Evolutionary conservation across 73 alveolate species (phyloP).

Genomic region (Breviolum minutum): DNA sequence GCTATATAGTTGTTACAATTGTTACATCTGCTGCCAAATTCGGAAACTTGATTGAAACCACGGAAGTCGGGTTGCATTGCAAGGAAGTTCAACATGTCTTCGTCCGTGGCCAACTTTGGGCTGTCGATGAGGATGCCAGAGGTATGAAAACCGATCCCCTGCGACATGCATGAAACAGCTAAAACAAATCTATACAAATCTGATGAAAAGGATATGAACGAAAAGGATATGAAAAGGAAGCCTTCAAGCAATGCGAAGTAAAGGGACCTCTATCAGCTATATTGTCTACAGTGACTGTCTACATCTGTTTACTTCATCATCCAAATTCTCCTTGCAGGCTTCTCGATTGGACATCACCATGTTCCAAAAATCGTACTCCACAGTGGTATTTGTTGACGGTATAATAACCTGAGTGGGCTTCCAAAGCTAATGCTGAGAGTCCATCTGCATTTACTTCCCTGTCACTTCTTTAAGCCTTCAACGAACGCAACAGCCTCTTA

Average conservation of each 20-base stretch:
- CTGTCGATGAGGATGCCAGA: conserved; percentile 64
- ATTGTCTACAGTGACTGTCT: neutral
- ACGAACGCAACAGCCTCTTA: too few relatives aligned
- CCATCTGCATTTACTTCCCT: neutral
- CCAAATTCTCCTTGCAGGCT: conserved; percentile 42
- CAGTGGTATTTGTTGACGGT: conserved; percentile 76
- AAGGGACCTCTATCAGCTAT: neutral
- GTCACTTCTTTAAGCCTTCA: neutral
- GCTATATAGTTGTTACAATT: too few relatives aligned
- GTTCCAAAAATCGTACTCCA: conserved; percentile 74
- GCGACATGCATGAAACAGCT: neutral
- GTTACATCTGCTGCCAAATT: too few relatives aligned
- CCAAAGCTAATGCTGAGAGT: too few relatives aligned
- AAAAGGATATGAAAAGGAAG: neutral
- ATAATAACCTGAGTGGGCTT: conserved; percentile 20
- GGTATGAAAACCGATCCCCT: conserved; percentile 87
- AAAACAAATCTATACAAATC: neutral
- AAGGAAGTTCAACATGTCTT: conserved; percentile 76
- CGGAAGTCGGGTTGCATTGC: neutral
- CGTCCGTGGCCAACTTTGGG: conserved; percentile 94
- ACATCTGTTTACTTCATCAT: neutral
- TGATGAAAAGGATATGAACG: neutral
- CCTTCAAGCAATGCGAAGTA: neutral
- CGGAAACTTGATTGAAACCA: too few relatives aligned
- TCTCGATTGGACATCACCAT: conserved; percentile 66